Evolutionary conservation across 2,329 filamentous ascomycete species (phyloP), one percentile per base, ranked within the genome.

Genomic region (Fusarium algeriense): DNA sequence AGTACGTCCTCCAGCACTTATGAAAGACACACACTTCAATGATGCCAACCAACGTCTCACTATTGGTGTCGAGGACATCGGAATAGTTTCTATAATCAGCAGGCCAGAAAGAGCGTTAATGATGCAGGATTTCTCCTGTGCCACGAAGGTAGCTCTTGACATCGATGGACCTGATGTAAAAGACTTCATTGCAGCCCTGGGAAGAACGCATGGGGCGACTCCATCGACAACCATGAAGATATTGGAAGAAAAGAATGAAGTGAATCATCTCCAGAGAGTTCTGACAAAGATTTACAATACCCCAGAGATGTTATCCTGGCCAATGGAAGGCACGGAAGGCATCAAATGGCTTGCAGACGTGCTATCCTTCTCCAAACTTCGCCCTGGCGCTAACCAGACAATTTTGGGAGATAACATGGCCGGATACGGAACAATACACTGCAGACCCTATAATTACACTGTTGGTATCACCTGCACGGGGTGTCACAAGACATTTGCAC

Each of bases 1-100:
- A 17, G 43, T 7, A 19, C 2, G 0, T 3, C 40, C 40, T 3
- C 58, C 50, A 4, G 5, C 1, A 3, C 2, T 45, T 1, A 9
- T 7, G 1, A n/a, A 10, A 1, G 7, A 57, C 9, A 28, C 17
- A 17, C 14, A 2, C 2, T 20, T 57, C 4, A 2, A 60, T 7
- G 7, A 12, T 19, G 1, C 17, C 1, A 14, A 34, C 0, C 4
- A 38, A 0, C n/a, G 43, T 6, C 5, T 57, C 8, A 20, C 50
- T 6, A 1, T 60, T 3, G 12, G 14, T 0, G 3, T 58, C 2
- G 5, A 38, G 15, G 23, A 44, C 0, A 60, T 60, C 2, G 49
- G 49, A 0, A 15, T 19, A 5, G 38, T 56, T 6, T 56, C 57
- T 1, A 20, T 44, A 5, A 6, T 60, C 7, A n/a, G 14, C 6